Base-by-base conservation (phyloP, 2,329 filamentous ascomycete genomes). In the Colletotrichum sp. region DNA sequence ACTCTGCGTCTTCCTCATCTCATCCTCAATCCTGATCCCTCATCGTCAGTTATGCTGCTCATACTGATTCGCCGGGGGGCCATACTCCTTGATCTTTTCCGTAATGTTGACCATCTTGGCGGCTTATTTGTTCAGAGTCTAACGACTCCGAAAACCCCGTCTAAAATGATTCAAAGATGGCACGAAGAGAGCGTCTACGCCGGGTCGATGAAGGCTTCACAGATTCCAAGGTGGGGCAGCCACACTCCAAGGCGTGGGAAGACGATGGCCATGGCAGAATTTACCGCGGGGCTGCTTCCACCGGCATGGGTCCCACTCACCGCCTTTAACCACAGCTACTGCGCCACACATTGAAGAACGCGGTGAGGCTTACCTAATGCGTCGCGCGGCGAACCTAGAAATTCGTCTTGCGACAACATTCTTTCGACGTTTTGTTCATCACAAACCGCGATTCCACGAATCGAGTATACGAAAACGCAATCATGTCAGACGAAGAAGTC, bases 1-100 rank as follows among this genome's bases (percentile, higher is more conserved):
- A 98, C 96, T 99, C 89, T 99, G 97, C 82, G 97, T 99, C 92
- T 92, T 96, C 86, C 92, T 93, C 97, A 99, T 99, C 94, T 99
- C 97, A 88, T 98, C 96, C 92, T 99, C 97, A 83, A 99, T 99
- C 93, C 96, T 98, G 80, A 69, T 72, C 70, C n/a, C 63, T 74
- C 68, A 60, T 26, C 34, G 81, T 82, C 77, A 83, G 78, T 71
- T 34, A 60, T 73, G 28, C 9, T 57, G 36, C 21, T 55, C 36
- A 34, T n/a, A 13, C 18, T 8, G 8, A 21, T 12, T n/a, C 13
- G 8, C 30, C 10, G 16, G 6, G 30, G 52, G 44, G 6, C 10
- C 93, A 83, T 87, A 98, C 96, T 99, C 97, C 91, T 99, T 99
- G 89, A 99, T 99, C 91, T 98, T 99, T 72, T 99, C 98, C 79